Base-by-base conservation (phyloP, 306 rosid genomes). In the Canavalia ensiformis region DNA sequence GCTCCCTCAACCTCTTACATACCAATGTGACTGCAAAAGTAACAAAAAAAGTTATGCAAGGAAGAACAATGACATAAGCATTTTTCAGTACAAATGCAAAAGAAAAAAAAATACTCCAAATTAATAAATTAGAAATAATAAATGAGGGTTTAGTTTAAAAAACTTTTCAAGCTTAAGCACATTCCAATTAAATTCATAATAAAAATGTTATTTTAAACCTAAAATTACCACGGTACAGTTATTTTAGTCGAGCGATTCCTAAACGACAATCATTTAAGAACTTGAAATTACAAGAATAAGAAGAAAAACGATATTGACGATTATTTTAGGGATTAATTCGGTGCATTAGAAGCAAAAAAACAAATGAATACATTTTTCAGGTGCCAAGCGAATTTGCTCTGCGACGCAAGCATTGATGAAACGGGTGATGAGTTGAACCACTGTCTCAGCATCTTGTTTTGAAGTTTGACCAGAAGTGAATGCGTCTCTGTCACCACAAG, bases 1-100 rank as follows among this genome's bases (percentile, higher is more conserved):
- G 92, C 54, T 91, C 97, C 82, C 87, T 94, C 39, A 94, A 83
- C 88, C 87, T 87, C 91, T 79, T 92, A 81, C 98, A 94, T 80
- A 92, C 93, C 79, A 80, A 81, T 83, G 90, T n/a, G 56, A 94
- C 98, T 94, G 81, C 84, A 86, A 47, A 42, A 46, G 49, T 55
- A 9, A 66, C 54, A 67, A 80, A 8, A 37, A 37, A 2, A 37
- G 41, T 37, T 37, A 37, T 37, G 41, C 41, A 37, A 37, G 4
- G 41, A 56, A 41, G 5, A 51, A 51, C 56, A 12, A 49, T 9
- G 54, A 49, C 10, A 2, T 37, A 4, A 57, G 8, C 63, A 57
- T 9, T 41, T 31, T 12, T 63, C 68, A 63, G 46, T 55, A 34
- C 12, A 77, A 74, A 56, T 74, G 18, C 18, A 50, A 12, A 2